Evolutionary conservation across 2,329 filamentous ascomycete genomes (phyloP).

Genomic region (Pseudogymnoascus sp.): DNA sequence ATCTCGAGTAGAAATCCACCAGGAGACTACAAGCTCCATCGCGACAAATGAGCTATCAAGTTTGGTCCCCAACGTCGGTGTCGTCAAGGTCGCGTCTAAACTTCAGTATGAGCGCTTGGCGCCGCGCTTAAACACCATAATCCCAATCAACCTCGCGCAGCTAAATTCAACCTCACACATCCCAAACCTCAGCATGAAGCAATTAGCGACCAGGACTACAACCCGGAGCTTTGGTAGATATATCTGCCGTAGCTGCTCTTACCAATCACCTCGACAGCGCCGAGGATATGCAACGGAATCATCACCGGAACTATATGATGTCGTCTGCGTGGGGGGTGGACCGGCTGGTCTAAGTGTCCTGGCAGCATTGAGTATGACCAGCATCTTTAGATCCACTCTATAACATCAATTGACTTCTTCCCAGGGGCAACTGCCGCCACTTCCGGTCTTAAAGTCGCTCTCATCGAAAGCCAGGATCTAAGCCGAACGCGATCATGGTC

Average conservation of each 20-base stretch:
- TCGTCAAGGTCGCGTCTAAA: neutral
- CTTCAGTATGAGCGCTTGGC: neutral
- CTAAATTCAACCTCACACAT: neutral
- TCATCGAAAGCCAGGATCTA: slow-evolving; percentile 86
- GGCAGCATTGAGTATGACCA: slow-evolving; percentile 60
- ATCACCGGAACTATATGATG: slow-evolving; percentile 27
- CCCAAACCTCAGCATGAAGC: neutral
- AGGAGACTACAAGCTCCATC: neutral
- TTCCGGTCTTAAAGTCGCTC: slow-evolving; percentile 70
- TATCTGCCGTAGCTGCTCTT: slow-evolving; percentile 22
- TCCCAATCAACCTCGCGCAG: neutral
- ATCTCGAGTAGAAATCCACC: neutral
- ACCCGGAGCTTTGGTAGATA: slow-evolving; percentile 17
- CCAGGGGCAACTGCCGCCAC: slow-evolving; percentile 71
- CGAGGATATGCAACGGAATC: slow-evolving; percentile 20
- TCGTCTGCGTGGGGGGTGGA: slow-evolving; percentile 31
- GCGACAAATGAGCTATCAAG: neutral
- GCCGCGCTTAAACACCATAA: neutral
- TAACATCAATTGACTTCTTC: neutral
- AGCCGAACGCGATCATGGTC: slow-evolving; percentile 59
- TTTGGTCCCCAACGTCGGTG: neutral
- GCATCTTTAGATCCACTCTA: neutral
- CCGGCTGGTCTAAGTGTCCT: slow-evolving; percentile 70
- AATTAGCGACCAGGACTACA: neutral
- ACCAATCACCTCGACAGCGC: slow-evolving; percentile 19